phyloP scores from a whole-genome alignment of 768 basidiomycete genomes.

The Harrya chromipes region DNA sequence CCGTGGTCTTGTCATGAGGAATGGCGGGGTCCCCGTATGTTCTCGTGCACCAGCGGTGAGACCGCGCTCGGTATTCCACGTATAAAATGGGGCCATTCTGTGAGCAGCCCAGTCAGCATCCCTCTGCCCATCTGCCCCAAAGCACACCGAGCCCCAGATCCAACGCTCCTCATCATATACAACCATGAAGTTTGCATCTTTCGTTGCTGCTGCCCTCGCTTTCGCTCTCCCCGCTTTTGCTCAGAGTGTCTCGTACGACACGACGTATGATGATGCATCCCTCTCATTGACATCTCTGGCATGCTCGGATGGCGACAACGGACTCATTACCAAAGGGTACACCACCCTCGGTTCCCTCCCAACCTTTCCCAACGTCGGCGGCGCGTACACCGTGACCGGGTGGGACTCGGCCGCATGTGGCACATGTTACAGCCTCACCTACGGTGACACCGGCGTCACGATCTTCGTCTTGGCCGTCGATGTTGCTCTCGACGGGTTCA shows the following conservation, averaged over 20 bases:
- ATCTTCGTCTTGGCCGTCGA: constrained; percentile 31
- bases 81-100: constrained; percentile 12
- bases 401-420: constrained; percentile 33
- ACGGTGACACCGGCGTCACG: constrained; percentile 6
- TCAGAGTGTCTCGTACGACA: constrained; percentile 30
- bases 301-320: constrained; percentile 34
- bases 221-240: constrained; percentile 18
- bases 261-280: constrained; percentile 26
- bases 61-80: background rate
- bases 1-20: background rate
- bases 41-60: background rate
- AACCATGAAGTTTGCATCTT: constrained; percentile 26
- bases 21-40: background rate
- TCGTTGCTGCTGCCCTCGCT: constrained; percentile 7
- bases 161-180: background rate
- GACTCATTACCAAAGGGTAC: constrained; percentile 30
- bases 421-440: constrained; percentile 33
- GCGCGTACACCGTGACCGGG: constrained; percentile 29
- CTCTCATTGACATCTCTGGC: constrained; percentile 21
- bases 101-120: too few species aligned
- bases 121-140: too few species aligned
- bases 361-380: constrained; percentile 32
- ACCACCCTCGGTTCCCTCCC: constrained; percentile 33
- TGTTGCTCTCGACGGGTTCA: constrained; percentile 36
- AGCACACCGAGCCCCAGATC: background rate